phyloP scores from a whole-genome alignment of 2,329 filamentous ascomycete genomes.

The Stemphylium vesicarium region DNA sequence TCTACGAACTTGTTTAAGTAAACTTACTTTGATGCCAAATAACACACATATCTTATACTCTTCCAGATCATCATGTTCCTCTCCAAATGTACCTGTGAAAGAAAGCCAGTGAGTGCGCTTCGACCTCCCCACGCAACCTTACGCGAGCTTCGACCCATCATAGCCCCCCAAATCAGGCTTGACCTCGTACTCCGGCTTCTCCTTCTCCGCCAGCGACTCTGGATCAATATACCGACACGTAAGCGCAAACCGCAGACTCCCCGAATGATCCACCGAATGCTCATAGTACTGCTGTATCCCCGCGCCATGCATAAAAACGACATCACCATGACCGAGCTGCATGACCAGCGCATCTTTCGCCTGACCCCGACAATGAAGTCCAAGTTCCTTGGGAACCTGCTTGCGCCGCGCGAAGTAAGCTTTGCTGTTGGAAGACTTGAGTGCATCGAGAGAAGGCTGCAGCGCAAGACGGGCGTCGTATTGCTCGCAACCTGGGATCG shows the following conservation, averaged over 20 bases:
- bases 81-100: too few species aligned
- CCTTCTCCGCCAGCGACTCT: constrained; percentile 49
- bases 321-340: constrained; percentile 66
- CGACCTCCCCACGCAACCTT: background rate
- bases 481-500: constrained; percentile 37
- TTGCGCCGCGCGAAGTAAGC: constrained; percentile 37
- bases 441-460: constrained; percentile 34
- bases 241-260: constrained; percentile 62
- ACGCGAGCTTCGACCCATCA: constrained; percentile 36
- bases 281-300: constrained; percentile 66
- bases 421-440: constrained; percentile 25
- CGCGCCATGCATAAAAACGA: constrained; percentile 68
- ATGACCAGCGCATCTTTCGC: constrained; percentile 52
- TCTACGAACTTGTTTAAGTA: too few species aligned
- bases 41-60: too few species aligned
- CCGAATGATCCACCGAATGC: constrained; percentile 61
- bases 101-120: background rate
- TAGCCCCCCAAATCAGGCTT: constrained; percentile 44
- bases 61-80: too few species aligned
- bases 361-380: constrained; percentile 38
- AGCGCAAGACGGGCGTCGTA: constrained; percentile 46
- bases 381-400: constrained; percentile 48
- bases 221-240: constrained; percentile 62
- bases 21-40: too few species aligned
- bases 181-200: constrained; percentile 50